Evolutionary conservation across 148 eudicot species (phyloP), one percentile per base, ranked within the genome.

Genomic region (Pharnaceum exiguum): DNA sequence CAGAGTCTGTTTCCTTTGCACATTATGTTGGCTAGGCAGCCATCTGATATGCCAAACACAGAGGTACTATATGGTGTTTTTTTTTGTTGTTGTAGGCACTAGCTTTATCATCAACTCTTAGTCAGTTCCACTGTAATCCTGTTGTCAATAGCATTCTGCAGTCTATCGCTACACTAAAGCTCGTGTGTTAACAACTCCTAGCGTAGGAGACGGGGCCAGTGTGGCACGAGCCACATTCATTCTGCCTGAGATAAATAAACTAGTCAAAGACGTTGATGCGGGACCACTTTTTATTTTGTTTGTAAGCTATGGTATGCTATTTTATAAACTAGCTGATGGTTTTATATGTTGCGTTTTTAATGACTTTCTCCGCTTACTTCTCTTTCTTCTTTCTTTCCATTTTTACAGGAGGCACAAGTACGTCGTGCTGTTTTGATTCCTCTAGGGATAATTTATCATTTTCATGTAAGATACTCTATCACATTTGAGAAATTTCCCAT

Each of bases 161-260:
- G 83, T 85, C 73, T 93, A 79, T 71, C 85, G 68, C 69, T 85
- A 83, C 60, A 76, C 69, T 54, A 80, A 77, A 66, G 82, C 71
- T 62, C 80, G 78, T 48, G 59, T 72, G 50, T 65, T 89, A 54
- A 71, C 83, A 6, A 51, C 75, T 44, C 60, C 65, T 67, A 70
- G 62, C 71, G 73, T 73, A 50, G 71, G 29, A 59, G 86, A 82
- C 59, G 75, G 68, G 60, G 66, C 37, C 26, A 68, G 70, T 54
- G 69, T 66, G 44, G 72, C 76, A 61, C 77, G 53, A 62, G 84
- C 79, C 46, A 74, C 66, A 51, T 93, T 93, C 60, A 65, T 78
- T 69, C 81, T 93, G 46, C 96, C 99, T 31, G 99, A 93, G 77
- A 77, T 85, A 71, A 73, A 73, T 63, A 83, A 82, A 74, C 84